These are phyloP conservation scores for Termitomyces sp. DNA, from an alignment of 768 basidiomycete genomes.

Conservation along the genomic window DNA sequence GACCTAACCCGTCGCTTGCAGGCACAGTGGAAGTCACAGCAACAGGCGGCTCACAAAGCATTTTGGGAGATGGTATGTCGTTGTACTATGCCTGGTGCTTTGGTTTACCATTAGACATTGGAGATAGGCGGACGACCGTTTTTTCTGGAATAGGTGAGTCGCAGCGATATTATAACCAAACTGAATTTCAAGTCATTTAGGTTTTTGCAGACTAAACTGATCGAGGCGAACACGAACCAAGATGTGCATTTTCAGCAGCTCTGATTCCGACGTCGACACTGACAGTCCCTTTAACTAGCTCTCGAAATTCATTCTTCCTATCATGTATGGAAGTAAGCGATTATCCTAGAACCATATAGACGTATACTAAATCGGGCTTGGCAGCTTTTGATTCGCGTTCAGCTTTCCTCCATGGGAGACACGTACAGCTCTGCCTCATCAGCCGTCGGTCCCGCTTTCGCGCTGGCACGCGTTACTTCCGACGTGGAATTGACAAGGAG, in stretches of 20 bases:
- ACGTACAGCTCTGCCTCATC: slow-evolving; percentile 81
- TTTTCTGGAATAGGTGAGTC: slow-evolving; percentile 92
- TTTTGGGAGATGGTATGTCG: slow-evolving; percentile 73
- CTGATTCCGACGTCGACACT: background rate
- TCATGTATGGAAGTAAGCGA: slow-evolving; percentile 89
- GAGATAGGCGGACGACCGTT: slow-evolving; percentile 82
- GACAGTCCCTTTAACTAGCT: slow-evolving; percentile 43
- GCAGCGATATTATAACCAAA: background rate
- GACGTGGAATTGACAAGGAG: slow-evolving; percentile 83
- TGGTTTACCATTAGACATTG: background rate
- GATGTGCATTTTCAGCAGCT: slow-evolving; percentile 45
- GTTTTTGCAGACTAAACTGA: slow-evolving; percentile 32
- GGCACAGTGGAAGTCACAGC: slow-evolving; percentile 61
- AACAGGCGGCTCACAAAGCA: slow-evolving; percentile 45
- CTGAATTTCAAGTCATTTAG: slow-evolving; percentile 18
- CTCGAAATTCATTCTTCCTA: slow-evolving; percentile 82
- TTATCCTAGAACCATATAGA: background rate
- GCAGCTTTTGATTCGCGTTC: slow-evolving; percentile 84
- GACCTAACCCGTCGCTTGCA: slow-evolving; percentile 88
- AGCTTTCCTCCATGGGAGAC: slow-evolving; percentile 67
- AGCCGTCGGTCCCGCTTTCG: slow-evolving; percentile 92
- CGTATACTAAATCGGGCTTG: slow-evolving; percentile 3
- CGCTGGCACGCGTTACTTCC: slow-evolving; percentile 96
- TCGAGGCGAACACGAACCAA: slow-evolving; percentile 40
- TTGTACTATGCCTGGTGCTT: background rate